phyloP scores from a whole-genome alignment of 1,284 basidiomycete species.

The Tranzscheliella williamsii region DNA sequence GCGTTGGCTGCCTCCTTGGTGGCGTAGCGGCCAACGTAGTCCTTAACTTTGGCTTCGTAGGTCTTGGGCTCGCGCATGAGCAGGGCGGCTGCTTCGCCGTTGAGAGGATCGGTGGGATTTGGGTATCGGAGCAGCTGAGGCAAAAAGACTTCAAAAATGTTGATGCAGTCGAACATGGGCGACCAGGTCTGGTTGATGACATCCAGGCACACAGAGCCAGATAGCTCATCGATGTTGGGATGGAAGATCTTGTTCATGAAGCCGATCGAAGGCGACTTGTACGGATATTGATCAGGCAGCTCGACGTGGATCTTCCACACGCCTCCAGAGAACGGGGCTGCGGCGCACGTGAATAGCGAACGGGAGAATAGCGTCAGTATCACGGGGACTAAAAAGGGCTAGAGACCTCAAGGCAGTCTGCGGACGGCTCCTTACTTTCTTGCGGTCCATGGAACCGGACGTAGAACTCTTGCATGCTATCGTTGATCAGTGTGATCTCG shows the following conservation, averaged over 20 bases:
- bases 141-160: conserved; percentile 97
- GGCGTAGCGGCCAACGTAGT: conserved; percentile 51
- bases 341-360: not conserved
- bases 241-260: conserved; percentile 99
- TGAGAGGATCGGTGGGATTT: conserved; percentile 95
- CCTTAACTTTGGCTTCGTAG: conserved; percentile 52
- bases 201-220: conserved; percentile 52
- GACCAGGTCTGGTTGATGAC: conserved; percentile 56
- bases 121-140: conserved; percentile 96
- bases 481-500: conserved; percentile 93
- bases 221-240: conserved; percentile 94
- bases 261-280: conserved; percentile 97
- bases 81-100: conserved; percentile 93
- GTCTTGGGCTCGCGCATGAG: conserved; percentile 93
- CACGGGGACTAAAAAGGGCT: not conserved
- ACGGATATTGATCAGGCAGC: conserved; percentile 97
- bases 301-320: conserved; percentile 99
- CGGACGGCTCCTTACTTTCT: conserved; percentile 75
- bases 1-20: conserved; percentile 36
- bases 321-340: conserved; percentile 92
- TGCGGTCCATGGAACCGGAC: conserved; percentile 90
- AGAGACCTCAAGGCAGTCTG: not conserved
- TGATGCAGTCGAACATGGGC: conserved; percentile 79
- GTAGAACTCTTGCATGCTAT: conserved; percentile 98
- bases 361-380: conserved; percentile 2